Conservation (phyloP, 2,329 filamentous ascomycete genomes). For the Pseudogymnoascus sp. region DNA sequence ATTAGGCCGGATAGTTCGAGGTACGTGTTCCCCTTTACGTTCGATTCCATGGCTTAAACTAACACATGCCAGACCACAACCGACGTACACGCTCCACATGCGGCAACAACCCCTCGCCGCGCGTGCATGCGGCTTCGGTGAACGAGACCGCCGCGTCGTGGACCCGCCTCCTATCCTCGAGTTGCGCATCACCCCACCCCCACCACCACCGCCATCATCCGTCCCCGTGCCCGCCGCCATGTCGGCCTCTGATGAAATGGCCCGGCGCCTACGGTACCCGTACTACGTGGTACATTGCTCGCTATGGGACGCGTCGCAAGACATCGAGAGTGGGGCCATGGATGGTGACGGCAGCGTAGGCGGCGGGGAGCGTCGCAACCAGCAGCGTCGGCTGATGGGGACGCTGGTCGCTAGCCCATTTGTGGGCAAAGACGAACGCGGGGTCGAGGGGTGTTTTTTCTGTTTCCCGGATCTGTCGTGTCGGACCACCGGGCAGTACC, state of each 20-base stretch:
- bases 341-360: not conserved
- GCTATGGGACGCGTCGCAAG: conserved; percentile 61
- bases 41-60: not conserved
- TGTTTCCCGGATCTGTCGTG: conserved; percentile 78
- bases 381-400: conserved; percentile 71
- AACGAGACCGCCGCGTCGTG: conserved; percentile 71
- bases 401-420: conserved; percentile 70
- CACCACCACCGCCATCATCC: not conserved
- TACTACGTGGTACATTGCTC: conserved; percentile 68
- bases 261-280: conserved; percentile 45
- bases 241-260: conserved; percentile 31
- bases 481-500: conserved; percentile 66
- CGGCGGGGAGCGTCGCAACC: conserved; percentile 45
- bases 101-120: conserved; percentile 73
- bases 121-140: conserved; percentile 73
- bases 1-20: not conserved
- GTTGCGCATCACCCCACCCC: conserved; percentile 52
- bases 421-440: conserved; percentile 64
- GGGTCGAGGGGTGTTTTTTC: conserved; percentile 71
- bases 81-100: conserved; percentile 38
- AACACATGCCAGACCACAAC: conserved; percentile 4
- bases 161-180: conserved; percentile 79
- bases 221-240: not conserved
- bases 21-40: not conserved
- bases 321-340: conserved; percentile 60